phyloP scores from a whole-genome alignment of 2,329 filamentous ascomycete genomes.

The Aureobasidium sp. region DNA sequence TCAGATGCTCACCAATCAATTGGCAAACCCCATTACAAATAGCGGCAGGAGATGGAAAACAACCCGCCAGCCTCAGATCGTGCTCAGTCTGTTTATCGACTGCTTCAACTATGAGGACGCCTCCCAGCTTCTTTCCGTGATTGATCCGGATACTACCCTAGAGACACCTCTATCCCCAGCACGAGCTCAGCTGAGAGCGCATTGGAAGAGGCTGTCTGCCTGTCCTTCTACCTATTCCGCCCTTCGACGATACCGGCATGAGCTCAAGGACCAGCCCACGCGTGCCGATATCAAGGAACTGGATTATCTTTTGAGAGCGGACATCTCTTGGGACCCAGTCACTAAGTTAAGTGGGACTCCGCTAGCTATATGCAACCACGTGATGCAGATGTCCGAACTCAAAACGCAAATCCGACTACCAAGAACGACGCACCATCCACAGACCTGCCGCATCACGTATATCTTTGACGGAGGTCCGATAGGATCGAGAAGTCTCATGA shows the following conservation, averaged over 20 bases:
- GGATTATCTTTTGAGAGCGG: constrained; percentile 2
- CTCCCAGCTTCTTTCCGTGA: constrained; percentile 20
- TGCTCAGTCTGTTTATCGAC: constrained; percentile 18
- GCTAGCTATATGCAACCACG: background rate
- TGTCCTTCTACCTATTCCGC: background rate
- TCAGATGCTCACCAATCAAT: constrained; percentile 12
- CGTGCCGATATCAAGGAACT: constrained; percentile 13
- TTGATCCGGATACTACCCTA: constrained; percentile 15
- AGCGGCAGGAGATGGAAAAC: constrained; percentile 14
- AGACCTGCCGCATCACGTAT: constrained; percentile 9
- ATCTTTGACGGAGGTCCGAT: constrained; percentile 9
- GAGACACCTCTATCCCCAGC: constrained; percentile 12
- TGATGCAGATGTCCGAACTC: background rate
- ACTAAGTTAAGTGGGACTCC: background rate
- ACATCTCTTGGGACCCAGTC: constrained; percentile 16
- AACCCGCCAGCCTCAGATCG: constrained; percentile 17
- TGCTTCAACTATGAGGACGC: constrained; percentile 23
- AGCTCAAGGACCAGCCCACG: background rate
- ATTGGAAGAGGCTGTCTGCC: constrained; percentile 20
- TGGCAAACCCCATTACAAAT: constrained; percentile 14
- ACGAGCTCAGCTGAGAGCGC: constrained; percentile 18
- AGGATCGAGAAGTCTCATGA: constrained; percentile 3
- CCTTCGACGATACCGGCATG: constrained; percentile 18
- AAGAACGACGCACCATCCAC: background rate
- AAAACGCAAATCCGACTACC: constrained; percentile 20